phyloP scores from a whole-genome alignment of 495 filamentous ascomycete genomes.

The Lepidopterella palustris region DNA sequence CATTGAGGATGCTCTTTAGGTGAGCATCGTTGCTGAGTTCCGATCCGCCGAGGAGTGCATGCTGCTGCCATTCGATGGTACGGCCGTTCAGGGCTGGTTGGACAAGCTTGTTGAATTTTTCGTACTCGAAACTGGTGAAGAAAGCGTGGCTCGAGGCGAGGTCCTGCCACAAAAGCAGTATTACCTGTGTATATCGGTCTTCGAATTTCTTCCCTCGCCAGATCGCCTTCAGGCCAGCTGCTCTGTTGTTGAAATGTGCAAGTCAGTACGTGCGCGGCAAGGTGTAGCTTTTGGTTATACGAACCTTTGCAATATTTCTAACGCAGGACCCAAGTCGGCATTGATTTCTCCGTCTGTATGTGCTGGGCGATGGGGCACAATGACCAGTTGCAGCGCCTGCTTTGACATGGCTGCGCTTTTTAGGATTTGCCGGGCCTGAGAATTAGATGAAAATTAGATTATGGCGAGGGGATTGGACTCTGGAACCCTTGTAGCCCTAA shows the following conservation, averaged over 20 bases:
- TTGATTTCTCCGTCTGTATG: not conserved
- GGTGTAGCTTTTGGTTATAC: not conserved
- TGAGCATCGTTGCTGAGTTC: not conserved
- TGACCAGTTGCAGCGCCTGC: not conserved
- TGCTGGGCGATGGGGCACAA: not conserved
- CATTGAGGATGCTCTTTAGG: not conserved
- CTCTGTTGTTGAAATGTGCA: not conserved
- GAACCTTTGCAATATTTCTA: not conserved
- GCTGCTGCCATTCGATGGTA: slow-evolving; percentile 1
- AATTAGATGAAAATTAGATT: too few relatives aligned
- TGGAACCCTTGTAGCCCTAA: too few relatives aligned
- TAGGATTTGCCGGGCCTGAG: too few relatives aligned
- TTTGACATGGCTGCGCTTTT: not conserved
- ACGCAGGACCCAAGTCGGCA: not conserved
- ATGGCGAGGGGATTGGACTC: too few relatives aligned
- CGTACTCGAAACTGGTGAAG: not conserved
- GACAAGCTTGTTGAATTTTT: not conserved
- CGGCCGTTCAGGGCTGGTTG: not conserved
- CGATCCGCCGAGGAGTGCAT: not conserved
- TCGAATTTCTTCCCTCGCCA: not conserved
- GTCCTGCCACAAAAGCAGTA: not conserved
- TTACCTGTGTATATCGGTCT: not conserved
- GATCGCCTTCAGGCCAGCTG: not conserved
- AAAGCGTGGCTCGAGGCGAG: not conserved
- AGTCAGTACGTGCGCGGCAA: not conserved